Evolutionary conservation across 164 flowering plant genomes (phyloP).

Genomic region (Protea cynaroides): DNA sequence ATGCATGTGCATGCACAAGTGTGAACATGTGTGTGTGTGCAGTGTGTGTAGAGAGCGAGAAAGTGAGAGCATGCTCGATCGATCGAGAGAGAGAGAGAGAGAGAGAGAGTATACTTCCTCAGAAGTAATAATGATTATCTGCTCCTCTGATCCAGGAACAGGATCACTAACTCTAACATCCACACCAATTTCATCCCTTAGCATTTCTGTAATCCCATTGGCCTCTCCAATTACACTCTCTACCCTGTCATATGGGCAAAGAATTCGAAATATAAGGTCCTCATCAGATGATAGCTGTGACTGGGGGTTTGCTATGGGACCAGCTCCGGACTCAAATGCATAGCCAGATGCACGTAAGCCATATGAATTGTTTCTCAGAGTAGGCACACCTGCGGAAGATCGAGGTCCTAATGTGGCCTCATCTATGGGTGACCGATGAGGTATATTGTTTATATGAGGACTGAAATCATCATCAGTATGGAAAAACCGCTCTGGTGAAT

Average conservation of each 20-base stretch:
- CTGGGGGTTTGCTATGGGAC: conserved; percentile 32
- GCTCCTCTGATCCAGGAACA: conserved; percentile 67
- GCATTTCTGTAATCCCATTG: conserved; percentile 73
- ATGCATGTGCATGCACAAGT: too few relatives aligned
- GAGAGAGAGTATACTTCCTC: conserved; percentile 57
- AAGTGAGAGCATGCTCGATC: too few relatives aligned
- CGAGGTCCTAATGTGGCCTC: conserved; percentile 43
- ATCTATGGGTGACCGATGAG: conserved; percentile 43
- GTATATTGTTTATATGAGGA: conserved; percentile 4
- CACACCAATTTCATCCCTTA: conserved; percentile 85
- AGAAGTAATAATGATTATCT: conserved; percentile 62
- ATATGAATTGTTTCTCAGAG: conserved; percentile 36
- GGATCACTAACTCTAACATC: conserved; percentile 66
- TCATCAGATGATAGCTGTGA: conserved; percentile 39
- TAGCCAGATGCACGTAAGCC: conserved; percentile 43
- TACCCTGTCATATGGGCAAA: conserved; percentile 76
- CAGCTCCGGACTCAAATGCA: conserved; percentile 40
- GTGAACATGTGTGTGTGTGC: too few relatives aligned
- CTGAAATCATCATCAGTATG: conserved; percentile 70
- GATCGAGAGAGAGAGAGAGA: too few relatives aligned
- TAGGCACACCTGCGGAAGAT: conserved; percentile 23
- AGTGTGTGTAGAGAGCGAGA: too few relatives aligned
- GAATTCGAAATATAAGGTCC: conserved; percentile 82
- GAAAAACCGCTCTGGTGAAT: conserved; percentile 65
- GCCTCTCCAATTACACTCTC: conserved; percentile 70